Percentiles rank a stretch among this genome's conserved stretches.
phyloP scores from a whole-genome alignment of 306 rosid species.

The Begonia peltatifolia region DNA sequence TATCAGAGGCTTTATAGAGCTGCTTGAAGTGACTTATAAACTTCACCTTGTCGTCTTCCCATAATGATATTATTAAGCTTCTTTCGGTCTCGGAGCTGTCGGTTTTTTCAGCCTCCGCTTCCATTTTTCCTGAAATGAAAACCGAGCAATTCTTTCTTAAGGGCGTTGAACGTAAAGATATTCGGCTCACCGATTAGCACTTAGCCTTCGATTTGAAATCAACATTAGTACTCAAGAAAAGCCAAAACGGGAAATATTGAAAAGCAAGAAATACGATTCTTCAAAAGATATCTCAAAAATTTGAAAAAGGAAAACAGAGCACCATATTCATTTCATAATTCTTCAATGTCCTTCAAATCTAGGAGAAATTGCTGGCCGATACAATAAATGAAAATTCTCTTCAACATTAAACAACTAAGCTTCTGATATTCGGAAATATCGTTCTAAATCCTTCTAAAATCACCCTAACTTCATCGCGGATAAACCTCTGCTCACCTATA shows the following conservation, averaged over 20 bases:
- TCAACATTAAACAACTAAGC: too few relatives aligned
- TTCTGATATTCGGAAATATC: too few relatives aligned
- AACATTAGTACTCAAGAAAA: not conserved
- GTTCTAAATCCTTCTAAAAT: too few relatives aligned
- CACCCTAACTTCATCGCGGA: too few relatives aligned
- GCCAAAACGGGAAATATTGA: not conserved
- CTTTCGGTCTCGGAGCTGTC: slow-evolving; percentile 5
- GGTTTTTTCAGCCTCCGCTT: not conserved
- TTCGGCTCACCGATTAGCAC: not conserved
- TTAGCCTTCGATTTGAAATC: not conserved
- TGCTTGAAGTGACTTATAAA: slow-evolving; percentile 10
- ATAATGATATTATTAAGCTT: slow-evolving; percentile 10
- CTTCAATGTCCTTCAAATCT: too few relatives aligned
- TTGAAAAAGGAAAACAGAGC: not conserved
- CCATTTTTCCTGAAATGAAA: not conserved
- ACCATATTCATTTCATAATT: too few relatives aligned
- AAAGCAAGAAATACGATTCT: not conserved
- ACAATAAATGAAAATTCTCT: too few relatives aligned
- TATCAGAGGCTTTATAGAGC: slow-evolving; percentile 3
- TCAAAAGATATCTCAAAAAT: not conserved
- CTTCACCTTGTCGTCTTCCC: slow-evolving; percentile 11
- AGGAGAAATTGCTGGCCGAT: too few relatives aligned
- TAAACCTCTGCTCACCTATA: too few relatives aligned
- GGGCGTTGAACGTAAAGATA: not conserved
- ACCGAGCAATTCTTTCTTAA: not conserved